These are phyloP conservation scores for Chlorencoelia australis DNA, from an alignment of 2,329 filamentous ascomycete species.

Conservation along the genomic window DNA sequence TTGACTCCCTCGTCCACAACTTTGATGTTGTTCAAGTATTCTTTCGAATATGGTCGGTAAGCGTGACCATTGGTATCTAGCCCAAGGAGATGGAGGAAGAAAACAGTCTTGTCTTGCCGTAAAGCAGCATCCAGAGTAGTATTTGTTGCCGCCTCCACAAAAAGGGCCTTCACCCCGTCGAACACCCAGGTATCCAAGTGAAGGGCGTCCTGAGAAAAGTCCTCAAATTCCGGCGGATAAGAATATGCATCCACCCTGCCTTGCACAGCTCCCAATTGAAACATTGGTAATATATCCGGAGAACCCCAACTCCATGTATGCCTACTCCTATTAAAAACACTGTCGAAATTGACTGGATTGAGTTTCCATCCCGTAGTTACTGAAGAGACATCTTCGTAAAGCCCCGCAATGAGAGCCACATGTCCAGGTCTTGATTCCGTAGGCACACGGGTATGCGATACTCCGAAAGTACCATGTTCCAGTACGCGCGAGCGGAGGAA, in stretches of 20 bases:
- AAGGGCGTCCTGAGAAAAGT: slow-evolving; percentile 75
- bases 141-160: slow-evolving; percentile 70
- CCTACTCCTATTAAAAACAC: slow-evolving; percentile 90
- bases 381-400: slow-evolving; percentile 96
- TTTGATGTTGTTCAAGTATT: slow-evolving; percentile 91
- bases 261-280: slow-evolving; percentile 80
- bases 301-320: slow-evolving; percentile 99
- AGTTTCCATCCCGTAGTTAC: slow-evolving; percentile 98
- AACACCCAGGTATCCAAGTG: slow-evolving; percentile 92
- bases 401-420: slow-evolving; percentile 88
- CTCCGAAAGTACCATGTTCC: slow-evolving; percentile 86
- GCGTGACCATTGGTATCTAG: slow-evolving; percentile 83
- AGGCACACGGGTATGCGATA: slow-evolving; percentile 92
- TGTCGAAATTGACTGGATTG: slow-evolving; percentile 97
- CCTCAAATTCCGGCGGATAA: slow-evolving; percentile 78
- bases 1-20: slow-evolving; percentile 84
- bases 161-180: slow-evolving; percentile 80
- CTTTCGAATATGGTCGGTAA: slow-evolving; percentile 84
- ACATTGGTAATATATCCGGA: slow-evolving; percentile 96
- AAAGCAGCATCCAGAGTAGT: slow-evolving; percentile 62
- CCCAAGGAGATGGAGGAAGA: slow-evolving; percentile 89
- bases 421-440: slow-evolving; percentile 95
- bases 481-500: slow-evolving; percentile 85
- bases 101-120: slow-evolving; percentile 77
- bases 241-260: slow-evolving; percentile 79